phyloP scores from a whole-genome alignment of 306 rosid species.

The Pachyrhizus erosus region DNA sequence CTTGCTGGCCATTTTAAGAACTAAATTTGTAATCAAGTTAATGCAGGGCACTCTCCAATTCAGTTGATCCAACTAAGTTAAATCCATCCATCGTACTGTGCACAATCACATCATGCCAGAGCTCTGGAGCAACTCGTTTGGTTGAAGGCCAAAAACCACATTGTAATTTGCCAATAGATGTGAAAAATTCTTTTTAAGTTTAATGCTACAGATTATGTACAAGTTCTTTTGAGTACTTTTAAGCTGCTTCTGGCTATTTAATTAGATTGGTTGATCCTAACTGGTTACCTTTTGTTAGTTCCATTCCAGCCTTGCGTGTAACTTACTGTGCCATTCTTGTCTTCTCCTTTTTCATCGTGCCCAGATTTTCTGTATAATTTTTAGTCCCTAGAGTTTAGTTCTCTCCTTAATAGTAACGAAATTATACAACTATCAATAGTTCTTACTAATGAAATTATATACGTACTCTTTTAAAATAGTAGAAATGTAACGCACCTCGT shows the following conservation, averaged over 20 bases:
- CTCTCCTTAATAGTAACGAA: no score
- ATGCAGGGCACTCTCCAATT: conserved; percentile 39
- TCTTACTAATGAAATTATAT: no score
- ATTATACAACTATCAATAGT: no score
- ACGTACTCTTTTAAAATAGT: no score
- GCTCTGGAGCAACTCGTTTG: conserved; percentile 43
- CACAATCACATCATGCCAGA: conserved; percentile 30
- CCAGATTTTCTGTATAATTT: not conserved
- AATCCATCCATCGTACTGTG: not conserved
- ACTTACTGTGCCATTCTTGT: not conserved
- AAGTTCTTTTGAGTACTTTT: conserved; percentile 29
- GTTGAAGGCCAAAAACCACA: conserved; percentile 40
- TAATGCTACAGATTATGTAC: conserved; percentile 38
- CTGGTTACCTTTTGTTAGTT: conserved; percentile 20
- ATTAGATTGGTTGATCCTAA: conserved; percentile 39
- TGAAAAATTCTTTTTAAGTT: conserved; percentile 32
- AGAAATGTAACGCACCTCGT: no score
- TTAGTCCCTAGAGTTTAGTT: no score
- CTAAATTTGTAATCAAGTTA: conserved; percentile 36
- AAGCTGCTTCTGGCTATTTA: conserved; percentile 41
- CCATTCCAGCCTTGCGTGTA: not conserved
- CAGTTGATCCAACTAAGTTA: conserved; percentile 35
- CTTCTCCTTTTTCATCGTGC: not conserved
- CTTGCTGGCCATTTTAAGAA: conserved; percentile 50
- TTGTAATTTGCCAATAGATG: conserved; percentile 49